Evolutionary conservation across 2,329 filamentous ascomycete genomes (phyloP), one percentile per base, ranked within the genome.

Genomic region (Rhinocladiella similis): DNA sequence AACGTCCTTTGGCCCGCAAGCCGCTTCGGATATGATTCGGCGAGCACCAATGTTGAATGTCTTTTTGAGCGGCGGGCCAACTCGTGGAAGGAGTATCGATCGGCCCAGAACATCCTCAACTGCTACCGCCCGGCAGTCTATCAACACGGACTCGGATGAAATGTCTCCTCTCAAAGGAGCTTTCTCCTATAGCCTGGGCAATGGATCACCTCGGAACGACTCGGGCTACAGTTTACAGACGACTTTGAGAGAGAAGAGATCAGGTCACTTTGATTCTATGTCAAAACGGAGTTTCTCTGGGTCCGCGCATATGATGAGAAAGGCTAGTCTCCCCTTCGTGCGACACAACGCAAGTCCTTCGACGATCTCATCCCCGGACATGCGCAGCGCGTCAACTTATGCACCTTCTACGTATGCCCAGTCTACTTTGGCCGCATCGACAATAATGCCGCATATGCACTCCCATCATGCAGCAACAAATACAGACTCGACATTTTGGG

Each of bases 251-350:
- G 94, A 97, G 74, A 99, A 97, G 77, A 85, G 93, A 50, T 97
- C 94, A 2, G 92, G 90, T 1, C 91, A 97, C 70, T 96, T 97
- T 65, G 89, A 94, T 67, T 84, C 88, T 54, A 74, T 79, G 63
- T 88, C 88, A n/a, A 84, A 92, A 57, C 85, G 93, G 63, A 97
- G 92, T 75, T 96, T 92, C n/a, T 96, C 92, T 1, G 80, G 92
- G 68, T 59, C 59, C 33, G 48, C 33, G 12, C 54, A 60, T 14
- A 64, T 73, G 54, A 57, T 60, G 76, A 82, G 47, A 77, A 82
- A 65, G 77, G 75, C 89, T 4, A 90, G 84, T 69, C 76, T 87
- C 29, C 90, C 91, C 3, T 91, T 93, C 74, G 78, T 90, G 35
- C 80, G 82, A 47, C 84, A 87, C 69, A 78, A 81, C 50, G 70